A percentile compares a stretch with the other conserved stretches of the same genome.
These are phyloP conservation scores for Pseudogymnoascus sp. DNA, from an alignment of 2,329 filamentous ascomycete species.

Conservation along the genomic window DNA sequence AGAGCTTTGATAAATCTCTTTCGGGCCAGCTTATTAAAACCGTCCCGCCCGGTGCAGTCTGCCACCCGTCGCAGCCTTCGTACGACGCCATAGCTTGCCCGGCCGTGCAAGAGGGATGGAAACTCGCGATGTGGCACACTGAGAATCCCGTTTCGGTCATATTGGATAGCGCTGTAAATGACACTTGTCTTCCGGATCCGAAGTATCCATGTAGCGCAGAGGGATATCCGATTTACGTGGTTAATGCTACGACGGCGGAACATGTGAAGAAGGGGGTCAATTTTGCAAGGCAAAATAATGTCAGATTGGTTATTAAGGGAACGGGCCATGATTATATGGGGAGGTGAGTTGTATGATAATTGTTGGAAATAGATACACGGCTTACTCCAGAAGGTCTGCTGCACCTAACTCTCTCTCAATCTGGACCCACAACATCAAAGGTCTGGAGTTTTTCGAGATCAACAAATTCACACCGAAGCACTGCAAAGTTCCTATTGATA, in stretches of 20 bases:
- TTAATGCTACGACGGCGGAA: slow-evolving; percentile 24
- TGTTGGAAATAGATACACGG: slow-evolving; percentile 19
- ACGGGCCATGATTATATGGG: slow-evolving; percentile 38
- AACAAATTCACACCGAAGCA: slow-evolving; percentile 36
- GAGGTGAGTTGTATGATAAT: slow-evolving; percentile 20
- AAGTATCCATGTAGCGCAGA: slow-evolving; percentile 32
- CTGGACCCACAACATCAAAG: slow-evolving; percentile 45
- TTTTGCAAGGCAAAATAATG: slow-evolving; percentile 31
- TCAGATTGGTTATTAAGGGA: slow-evolving; percentile 36
- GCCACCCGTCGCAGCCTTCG: slow-evolving; percentile 33
- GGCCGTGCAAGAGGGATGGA: slow-evolving; percentile 27
- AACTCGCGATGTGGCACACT: slow-evolving; percentile 33
- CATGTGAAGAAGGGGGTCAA: slow-evolving; percentile 27
- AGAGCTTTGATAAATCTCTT: slow-evolving; percentile 39
- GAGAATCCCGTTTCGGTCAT: slow-evolving; percentile 33
- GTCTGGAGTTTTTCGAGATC: slow-evolving; percentile 33
- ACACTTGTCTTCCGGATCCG: slow-evolving; percentile 42
- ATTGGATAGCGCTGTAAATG: slow-evolving; percentile 42
- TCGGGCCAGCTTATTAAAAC: slow-evolving; percentile 38
- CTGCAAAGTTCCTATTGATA: slow-evolving; percentile 36
- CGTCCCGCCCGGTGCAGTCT: slow-evolving; percentile 39
- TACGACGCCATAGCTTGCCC: slow-evolving; percentile 31
- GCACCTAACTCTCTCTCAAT: slow-evolving; percentile 45
- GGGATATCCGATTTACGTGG: slow-evolving; percentile 37
- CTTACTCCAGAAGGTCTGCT: slow-evolving; percentile 30